phyloP scores from a whole-genome alignment of 768 basidiomycete species.

The Boletellus ananiceps region DNA sequence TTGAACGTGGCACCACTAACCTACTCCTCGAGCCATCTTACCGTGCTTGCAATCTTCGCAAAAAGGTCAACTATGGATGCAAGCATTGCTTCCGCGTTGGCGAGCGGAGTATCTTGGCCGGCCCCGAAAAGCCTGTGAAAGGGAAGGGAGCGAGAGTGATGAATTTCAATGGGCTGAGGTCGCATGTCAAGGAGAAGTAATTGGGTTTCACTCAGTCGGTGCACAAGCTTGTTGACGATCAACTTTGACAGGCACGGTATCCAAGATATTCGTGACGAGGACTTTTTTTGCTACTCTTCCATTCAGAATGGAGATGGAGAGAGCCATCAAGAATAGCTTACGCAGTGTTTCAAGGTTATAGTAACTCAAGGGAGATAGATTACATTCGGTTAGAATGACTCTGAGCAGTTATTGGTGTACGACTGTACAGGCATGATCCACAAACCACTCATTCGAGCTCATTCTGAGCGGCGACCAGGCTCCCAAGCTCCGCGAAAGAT shows the following conservation, averaged over 20 bases:
- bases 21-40: conserved; percentile 16
- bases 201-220: conserved; percentile 14
- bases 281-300: conserved; percentile 35
- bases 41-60: conserved; percentile 28
- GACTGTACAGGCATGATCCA: not conserved
- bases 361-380: not conserved
- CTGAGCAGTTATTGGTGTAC: not conserved
- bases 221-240: conserved; percentile 2
- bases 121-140: not conserved
- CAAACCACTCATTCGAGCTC: not conserved
- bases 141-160: conserved; percentile 28
- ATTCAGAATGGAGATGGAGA: not conserved
- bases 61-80: conserved; percentile 45
- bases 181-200: conserved; percentile 61
- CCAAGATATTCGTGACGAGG: conserved; percentile 47
- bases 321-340: not conserved
- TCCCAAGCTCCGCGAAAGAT: conserved; percentile 26
- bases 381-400: not conserved
- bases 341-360: not conserved
- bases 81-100: conserved; percentile 40
- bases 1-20: conserved; percentile 24
- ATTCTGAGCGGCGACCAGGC: conserved; percentile 12
- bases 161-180: conserved; percentile 53
- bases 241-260: conserved; percentile 44
- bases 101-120: not conserved